These are phyloP conservation scores for Ophiostoma ips DNA, from an alignment of 2,329 filamentous ascomycete species.

Conservation along the genomic window DNA sequence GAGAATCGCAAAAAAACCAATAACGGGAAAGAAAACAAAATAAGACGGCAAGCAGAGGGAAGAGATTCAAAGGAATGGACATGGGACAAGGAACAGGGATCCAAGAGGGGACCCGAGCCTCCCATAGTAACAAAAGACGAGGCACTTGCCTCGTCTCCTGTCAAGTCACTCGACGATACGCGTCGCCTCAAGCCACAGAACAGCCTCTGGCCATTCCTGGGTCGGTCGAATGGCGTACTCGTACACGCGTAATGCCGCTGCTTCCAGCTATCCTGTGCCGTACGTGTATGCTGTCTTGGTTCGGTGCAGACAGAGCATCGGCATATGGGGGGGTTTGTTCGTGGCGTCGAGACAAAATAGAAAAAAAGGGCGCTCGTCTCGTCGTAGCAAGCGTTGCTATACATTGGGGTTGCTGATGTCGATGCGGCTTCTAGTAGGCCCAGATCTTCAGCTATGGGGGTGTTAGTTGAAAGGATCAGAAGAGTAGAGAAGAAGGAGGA, in stretches of 20 bases:
- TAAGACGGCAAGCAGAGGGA: background rate
- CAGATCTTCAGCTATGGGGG: slow-evolving; percentile 63
- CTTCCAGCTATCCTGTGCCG: no score
- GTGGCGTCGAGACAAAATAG: slow-evolving; percentile 3
- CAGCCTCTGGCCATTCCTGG: no score
- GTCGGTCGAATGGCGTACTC: no score
- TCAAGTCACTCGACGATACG: background rate
- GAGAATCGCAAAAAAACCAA: background rate
- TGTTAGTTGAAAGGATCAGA: slow-evolving; percentile 18
- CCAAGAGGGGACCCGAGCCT: no score
- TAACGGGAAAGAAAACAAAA: slow-evolving; percentile 1
- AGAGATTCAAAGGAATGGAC: background rate
- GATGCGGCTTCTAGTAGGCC: slow-evolving; percentile 50
- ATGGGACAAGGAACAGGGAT: background rate
- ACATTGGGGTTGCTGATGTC: background rate
- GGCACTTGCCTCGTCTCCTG: background rate
- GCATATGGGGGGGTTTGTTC: background rate
- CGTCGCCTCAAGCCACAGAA: background rate
- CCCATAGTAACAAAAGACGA: background rate
- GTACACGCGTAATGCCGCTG: no score
- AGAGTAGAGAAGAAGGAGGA: background rate
- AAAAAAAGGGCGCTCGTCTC: slow-evolving; percentile 8
- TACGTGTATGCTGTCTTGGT: no score
- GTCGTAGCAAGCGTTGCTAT: slow-evolving; percentile 4
- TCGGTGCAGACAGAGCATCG: background rate